Percentiles rank a stretch among this genome's conserved stretches.
Evolutionary conservation across 306 rosid species (phyloP).

Genomic region (Cotoneaster glaucophyllus): DNA sequence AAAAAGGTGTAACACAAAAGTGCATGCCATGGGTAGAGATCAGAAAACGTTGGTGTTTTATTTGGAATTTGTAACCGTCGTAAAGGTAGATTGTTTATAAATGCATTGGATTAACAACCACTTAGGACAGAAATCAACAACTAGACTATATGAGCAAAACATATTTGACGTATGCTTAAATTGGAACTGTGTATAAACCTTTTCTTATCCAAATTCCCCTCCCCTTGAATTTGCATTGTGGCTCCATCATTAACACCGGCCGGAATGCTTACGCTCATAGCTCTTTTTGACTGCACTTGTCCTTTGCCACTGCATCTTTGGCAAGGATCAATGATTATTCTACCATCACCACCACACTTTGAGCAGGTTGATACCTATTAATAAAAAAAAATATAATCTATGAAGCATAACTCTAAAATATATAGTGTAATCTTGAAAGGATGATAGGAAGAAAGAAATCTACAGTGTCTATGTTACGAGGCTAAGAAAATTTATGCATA

Average conservation of each 20-base stretch:
- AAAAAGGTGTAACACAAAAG: not conserved
- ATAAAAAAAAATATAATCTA: constrained; percentile 3
- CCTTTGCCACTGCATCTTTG: constrained; percentile 67
- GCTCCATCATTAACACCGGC: constrained; percentile 77
- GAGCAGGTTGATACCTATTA: constrained; percentile 84
- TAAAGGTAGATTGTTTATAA: not conserved
- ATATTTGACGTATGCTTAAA: not conserved
- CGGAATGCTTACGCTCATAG: constrained; percentile 53
- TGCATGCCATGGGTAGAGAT: not conserved
- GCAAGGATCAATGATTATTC: constrained; percentile 59
- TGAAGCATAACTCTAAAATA: not conserved
- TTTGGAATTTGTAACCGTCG: not conserved
- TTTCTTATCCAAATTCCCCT: constrained; percentile 64
- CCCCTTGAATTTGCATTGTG: constrained; percentile 70
- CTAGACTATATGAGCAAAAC: not conserved
- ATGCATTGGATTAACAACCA: not conserved
- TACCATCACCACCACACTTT: constrained; percentile 75
- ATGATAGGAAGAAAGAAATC: not conserved
- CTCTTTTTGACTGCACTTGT: constrained; percentile 46
- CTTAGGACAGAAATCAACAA: not conserved
- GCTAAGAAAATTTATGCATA: not conserved
- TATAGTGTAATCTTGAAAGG: not conserved
- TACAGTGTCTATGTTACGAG: not conserved
- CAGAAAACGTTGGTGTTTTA: not conserved
- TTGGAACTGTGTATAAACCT: constrained; percentile 37